These are phyloP conservation scores for Heliamphora exappendiculata DNA, from an alignment of 148 eudicot species.

Conservation along the genomic window DNA sequence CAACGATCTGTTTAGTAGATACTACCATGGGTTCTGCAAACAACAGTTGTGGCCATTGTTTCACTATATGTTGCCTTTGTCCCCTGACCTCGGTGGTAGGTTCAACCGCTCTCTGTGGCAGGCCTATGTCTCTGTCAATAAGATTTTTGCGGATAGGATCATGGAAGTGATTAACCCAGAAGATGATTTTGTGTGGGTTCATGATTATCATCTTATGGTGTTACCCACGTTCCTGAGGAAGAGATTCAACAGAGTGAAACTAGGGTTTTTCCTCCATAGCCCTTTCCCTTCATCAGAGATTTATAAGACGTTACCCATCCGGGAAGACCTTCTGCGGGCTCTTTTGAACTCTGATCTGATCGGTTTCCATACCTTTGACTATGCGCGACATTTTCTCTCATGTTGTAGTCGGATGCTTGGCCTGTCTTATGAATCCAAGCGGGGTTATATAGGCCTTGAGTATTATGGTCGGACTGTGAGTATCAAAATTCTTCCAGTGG, in stretches of 20 bases:
- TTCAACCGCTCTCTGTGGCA: slow-evolving; percentile 42
- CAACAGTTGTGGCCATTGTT: slow-evolving; percentile 48
- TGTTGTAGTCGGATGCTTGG: slow-evolving; percentile 50
- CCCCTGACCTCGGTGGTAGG: slow-evolving; percentile 43
- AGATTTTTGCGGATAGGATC: slow-evolving; percentile 47
- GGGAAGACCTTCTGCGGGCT: slow-evolving; percentile 43
- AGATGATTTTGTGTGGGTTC: slow-evolving; percentile 47
- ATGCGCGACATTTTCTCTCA: slow-evolving; percentile 45
- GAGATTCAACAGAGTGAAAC: slow-evolving; percentile 38
- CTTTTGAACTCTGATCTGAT: slow-evolving; percentile 42
- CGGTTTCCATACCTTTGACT: slow-evolving; percentile 45
- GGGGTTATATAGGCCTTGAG: slow-evolving; percentile 45
- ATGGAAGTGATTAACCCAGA: slow-evolving; percentile 53
- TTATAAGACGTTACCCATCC: slow-evolving; percentile 38
- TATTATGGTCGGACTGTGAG: slow-evolving; percentile 47
- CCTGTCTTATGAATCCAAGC: slow-evolving; percentile 39
- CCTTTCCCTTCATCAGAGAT: slow-evolving; percentile 48
- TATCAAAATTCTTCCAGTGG: slow-evolving; percentile 43
- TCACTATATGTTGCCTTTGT: slow-evolving; percentile 44
- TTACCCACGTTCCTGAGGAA: slow-evolving; percentile 50
- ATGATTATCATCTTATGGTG: slow-evolving; percentile 46
- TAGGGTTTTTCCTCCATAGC: slow-evolving; percentile 45
- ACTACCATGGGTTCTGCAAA: slow-evolving; percentile 42
- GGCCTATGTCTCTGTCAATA: slow-evolving; percentile 45
- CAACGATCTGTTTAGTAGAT: slow-evolving; percentile 28